A percentile compares a stretch with the other conserved stretches of the same genome.
Evolutionary conservation across 2,329 filamentous ascomycete species (phyloP).

Genomic region (Aspergillus sojae): DNA sequence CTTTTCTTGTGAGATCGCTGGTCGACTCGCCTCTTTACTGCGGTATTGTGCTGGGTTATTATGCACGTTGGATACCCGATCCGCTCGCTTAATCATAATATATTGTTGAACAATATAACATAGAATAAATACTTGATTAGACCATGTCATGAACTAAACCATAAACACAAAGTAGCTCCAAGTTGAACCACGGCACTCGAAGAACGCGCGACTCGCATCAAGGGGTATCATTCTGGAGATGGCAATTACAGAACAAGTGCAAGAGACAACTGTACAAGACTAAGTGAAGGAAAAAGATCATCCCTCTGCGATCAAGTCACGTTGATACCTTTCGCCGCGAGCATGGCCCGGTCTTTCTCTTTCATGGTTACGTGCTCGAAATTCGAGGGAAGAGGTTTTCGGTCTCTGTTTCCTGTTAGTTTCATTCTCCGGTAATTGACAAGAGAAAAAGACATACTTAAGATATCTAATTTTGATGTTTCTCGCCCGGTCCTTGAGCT

Average conservation of each 20-base stretch:
- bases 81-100: background rate
- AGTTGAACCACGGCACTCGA: background rate
- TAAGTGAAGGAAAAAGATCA: no score
- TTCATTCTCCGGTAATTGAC: background rate
- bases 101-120: background rate
- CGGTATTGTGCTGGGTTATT: background rate
- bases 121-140: background rate
- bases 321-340: conserved; percentile 14
- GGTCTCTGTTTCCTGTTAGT: conserved; percentile 26
- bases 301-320: background rate
- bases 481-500: conserved; percentile 58
- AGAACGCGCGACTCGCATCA: background rate
- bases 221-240: background rate
- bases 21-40: background rate
- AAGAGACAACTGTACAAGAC: no score
- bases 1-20: background rate
- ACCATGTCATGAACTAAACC: background rate
- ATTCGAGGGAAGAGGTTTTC: conserved; percentile 43
- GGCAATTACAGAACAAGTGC: no score
- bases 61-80: background rate
- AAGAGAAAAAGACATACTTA: conserved; percentile 8
- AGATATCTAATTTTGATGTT: conserved; percentile 50
- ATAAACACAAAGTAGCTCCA: background rate
- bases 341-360: conserved; percentile 14
- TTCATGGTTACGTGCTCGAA: conserved; percentile 48